Evolutionary conservation across 352 stramenopile genomes (phyloP), one percentile per base, ranked within the genome.

Genomic region (Ophiocytium majus): DNA sequence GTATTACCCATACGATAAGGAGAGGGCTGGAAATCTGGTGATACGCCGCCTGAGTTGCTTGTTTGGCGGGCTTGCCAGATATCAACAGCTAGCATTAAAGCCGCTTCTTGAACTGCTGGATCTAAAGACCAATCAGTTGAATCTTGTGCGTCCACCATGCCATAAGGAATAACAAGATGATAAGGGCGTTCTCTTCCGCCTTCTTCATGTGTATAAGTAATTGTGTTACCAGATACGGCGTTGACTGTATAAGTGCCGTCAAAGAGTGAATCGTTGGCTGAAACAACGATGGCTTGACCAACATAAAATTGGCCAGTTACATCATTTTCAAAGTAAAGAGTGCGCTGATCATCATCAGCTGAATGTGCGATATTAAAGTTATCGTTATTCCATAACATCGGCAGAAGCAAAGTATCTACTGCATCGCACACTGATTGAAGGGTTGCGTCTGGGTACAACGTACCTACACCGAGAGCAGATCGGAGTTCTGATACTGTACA

Each of bases 121-220:
- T 71, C 57, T 71, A 71, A 71, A 71, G 57, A 71, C 57, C 57
- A 71, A 71, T 71, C 57, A 71, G 57, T 71, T 71, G 57, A 71
- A 71, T 71, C 57, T 71, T 71, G 57, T 71, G 57, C 57, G 57
- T 71, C 57, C 57, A 71, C 57, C 57, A 71, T 71, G 57, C 57
- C 57, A 71, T 71, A 71, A 71, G 57, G 57, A 71, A 71, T 71
- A 71, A 71, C 57, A 71, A 71, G 57, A 71, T 71, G 57, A 71
- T 71, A 71, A 71, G 57, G 57, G 57, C 57, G 57, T 71, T 71
- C 57, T 71, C 57, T 71, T 71, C 57, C 57, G 57, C 57, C 57
- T 71, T 71, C 57, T 71, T 71, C 57, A 71, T 71, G 57, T 71
- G 57, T 71, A 71, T 71, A 71, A 71, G 57, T 71, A 71, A 71